Evolutionary conservation across 1,139 yeast genomes (phyloP), one percentile per base, ranked within the genome.

Genomic region (Candida frijolesensis): DNA sequence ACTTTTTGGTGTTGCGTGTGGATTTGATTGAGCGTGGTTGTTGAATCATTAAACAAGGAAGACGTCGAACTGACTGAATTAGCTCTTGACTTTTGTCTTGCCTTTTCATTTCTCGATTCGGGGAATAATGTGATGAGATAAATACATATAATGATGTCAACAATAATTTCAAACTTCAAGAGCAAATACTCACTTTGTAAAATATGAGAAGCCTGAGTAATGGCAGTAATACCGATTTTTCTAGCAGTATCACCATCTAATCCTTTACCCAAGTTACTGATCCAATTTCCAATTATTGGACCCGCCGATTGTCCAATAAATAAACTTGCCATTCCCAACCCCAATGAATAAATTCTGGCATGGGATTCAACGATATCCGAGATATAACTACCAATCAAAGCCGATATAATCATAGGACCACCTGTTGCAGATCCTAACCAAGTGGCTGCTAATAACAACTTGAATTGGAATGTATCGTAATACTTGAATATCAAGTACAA

Each of bases 261-360:
- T 14, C 41, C 15, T 42, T 55, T 50, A 56, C 65, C 52, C 53
- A 50, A 63, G 49, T 37, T 59, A 62, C 51, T 68, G 55, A 54
- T 48, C 19, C 72, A 53, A 45, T 83, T 80, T 0, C 87, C 86
- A 2, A 76, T 46, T 22, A 83, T 51, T 0, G 95, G 94, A 1
- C 92, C 94, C n/a, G 79, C 10, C 0, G 86, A 84, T 54, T 83
- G 60, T 0, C 91, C 92, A 2, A 76, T 68, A 56, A 75, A 84
- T 50, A 85, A 61, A 29, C 79, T 68, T 0, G 90, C 87, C 53
- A 78, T 74, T 16, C 78, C 67, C 35, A 79, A 65, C 1, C 90
- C 89, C 54, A 87, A 68, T 4, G 74, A 71, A 47, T 78, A 76
- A 29, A 82, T 79, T 52, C 92, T 65, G 47, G 76, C 73, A 40